Evolutionary conservation across 2,329 filamentous ascomycete species (phyloP).

Genomic region (Stagonosporopsis cucurbitacearum): DNA sequence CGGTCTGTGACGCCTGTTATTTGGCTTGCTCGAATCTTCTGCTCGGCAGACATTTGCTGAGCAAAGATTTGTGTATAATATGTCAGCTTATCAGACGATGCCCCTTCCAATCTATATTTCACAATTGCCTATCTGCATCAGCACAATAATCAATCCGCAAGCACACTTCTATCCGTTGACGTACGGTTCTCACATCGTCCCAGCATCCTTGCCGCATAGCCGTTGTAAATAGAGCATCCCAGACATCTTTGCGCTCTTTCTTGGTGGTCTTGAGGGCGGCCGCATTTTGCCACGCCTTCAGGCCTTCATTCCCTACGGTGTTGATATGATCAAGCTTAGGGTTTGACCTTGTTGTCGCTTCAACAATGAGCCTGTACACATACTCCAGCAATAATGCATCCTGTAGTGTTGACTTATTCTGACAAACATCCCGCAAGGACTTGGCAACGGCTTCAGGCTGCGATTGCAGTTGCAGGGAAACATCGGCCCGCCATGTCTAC

Average conservation of each 20-base stretch:
- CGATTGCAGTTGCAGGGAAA: constrained; percentile 28
- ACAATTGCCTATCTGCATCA: constrained; percentile 34
- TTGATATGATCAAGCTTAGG: constrained; percentile 5
- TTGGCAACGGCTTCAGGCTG: constrained; percentile 17
- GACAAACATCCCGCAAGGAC: constrained; percentile 26
- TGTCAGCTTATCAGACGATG: constrained; percentile 30
- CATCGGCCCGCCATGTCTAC: constrained; percentile 44
- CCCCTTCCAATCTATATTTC: constrained; percentile 37
- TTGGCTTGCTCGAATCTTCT: constrained; percentile 21
- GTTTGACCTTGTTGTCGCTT: constrained; percentile 23
- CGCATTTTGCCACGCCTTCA: constrained; percentile 40
- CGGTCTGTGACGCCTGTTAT: constrained; percentile 13
- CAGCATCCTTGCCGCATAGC: constrained; percentile 43
- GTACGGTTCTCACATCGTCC: constrained; percentile 45
- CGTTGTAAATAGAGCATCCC: constrained; percentile 35
- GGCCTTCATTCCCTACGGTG: constrained; percentile 28
- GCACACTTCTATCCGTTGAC: not conserved
- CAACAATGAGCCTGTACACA: constrained; percentile 33
- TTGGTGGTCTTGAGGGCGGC: constrained; percentile 32
- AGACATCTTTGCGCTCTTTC: constrained; percentile 34
- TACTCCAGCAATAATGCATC: constrained; percentile 39
- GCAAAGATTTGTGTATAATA: constrained; percentile 40
- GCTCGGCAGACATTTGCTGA: constrained; percentile 37
- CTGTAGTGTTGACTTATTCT: constrained; percentile 30
- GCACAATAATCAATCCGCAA: not conserved